Percentiles rank a stretch among this genome's conserved stretches.
phyloP scores from a whole-genome alignment of 2,329 filamentous ascomycete genomes.

The Paramyrothecium sp. region DNA sequence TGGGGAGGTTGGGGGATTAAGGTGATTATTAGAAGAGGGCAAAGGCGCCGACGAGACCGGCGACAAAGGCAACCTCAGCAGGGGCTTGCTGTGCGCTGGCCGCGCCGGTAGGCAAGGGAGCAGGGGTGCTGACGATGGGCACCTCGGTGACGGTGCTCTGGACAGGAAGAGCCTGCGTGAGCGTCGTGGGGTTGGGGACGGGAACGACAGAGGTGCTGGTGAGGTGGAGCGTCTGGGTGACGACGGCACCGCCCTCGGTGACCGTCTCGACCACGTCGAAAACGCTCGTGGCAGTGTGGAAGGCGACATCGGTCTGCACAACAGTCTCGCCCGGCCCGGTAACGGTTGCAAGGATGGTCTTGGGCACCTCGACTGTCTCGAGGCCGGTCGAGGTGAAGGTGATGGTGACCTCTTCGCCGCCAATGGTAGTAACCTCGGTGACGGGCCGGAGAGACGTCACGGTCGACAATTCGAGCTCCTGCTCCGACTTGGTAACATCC shows the following conservation, averaged over 20 bases:
- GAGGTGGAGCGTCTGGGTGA: constrained; percentile 25
- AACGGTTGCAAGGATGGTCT: constrained; percentile 31
- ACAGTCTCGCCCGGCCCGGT: constrained; percentile 36
- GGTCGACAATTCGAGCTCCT: constrained; percentile 33
- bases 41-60: constrained; percentile 34
- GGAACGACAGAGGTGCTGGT: constrained; percentile 22
- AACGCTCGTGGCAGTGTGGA: constrained; percentile 42
- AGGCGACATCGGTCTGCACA: constrained; percentile 29
- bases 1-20: too few relatives aligned
- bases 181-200: too few relatives aligned
- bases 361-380: constrained; percentile 24
- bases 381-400: too few relatives aligned
- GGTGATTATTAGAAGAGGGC: constrained; percentile 37
- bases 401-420: constrained; percentile 19
- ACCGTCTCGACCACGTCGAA: constrained; percentile 38
- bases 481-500: constrained; percentile 34
- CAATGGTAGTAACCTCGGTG: constrained; percentile 33
- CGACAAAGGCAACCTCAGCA: constrained; percentile 33
- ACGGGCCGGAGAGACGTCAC: constrained; percentile 43
- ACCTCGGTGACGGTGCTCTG: constrained; percentile 15
- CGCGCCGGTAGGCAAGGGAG: constrained; percentile 24
- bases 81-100: constrained; percentile 30
- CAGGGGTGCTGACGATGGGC: constrained; percentile 10
- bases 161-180: constrained; percentile 7
- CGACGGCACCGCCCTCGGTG: constrained; percentile 20